phyloP scores from a whole-genome alignment of 1,284 basidiomycete genomes.

The Naganishia albida region DNA sequence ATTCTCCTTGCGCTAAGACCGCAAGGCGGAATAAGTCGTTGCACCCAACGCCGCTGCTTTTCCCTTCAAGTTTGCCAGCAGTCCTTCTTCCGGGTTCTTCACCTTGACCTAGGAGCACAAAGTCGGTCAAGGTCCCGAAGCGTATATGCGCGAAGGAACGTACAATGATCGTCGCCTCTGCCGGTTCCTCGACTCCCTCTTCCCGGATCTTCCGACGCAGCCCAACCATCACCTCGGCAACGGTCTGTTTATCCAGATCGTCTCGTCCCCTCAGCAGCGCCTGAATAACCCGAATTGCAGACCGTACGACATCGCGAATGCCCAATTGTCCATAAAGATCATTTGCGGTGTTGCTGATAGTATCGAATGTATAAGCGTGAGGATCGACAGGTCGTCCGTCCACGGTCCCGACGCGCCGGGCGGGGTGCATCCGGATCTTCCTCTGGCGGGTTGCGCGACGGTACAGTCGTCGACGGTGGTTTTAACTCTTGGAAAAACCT shows the following conservation, averaged over 20 bases:
- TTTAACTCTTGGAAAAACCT: slow-evolving; percentile 81
- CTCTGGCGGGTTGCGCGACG: not conserved
- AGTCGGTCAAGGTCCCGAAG: not conserved
- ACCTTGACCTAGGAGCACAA: slow-evolving; percentile 13
- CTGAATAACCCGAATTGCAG: slow-evolving; percentile 92
- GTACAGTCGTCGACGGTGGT: slow-evolving; percentile 15
- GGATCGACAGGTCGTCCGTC: slow-evolving; percentile 77
- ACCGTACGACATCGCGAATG: slow-evolving; percentile 93
- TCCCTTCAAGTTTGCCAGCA: slow-evolving; percentile 28
- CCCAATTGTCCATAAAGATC: slow-evolving; percentile 92
- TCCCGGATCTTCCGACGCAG: slow-evolving; percentile 89
- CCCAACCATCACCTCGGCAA: slow-evolving; percentile 92
- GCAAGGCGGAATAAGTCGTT: slow-evolving; percentile 22
- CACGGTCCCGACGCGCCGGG: slow-evolving; percentile 67
- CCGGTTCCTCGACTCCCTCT: slow-evolving; percentile 74
- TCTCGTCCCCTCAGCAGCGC: slow-evolving; percentile 83
- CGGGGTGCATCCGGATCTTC: not conserved
- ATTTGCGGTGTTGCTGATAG: slow-evolving; percentile 88
- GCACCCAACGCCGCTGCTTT: slow-evolving; percentile 26
- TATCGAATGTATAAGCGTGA: slow-evolving; percentile 81
- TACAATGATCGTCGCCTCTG: slow-evolving; percentile 58
- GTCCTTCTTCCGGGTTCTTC: slow-evolving; percentile 26
- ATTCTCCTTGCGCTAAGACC: slow-evolving; percentile 9
- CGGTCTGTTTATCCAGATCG: slow-evolving; percentile 82
- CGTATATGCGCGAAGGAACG: slow-evolving; percentile 53